Evolutionary conservation across 495 filamentous ascomycete genomes (phyloP).

Genomic region (Penicillium cosmopolitanum): DNA sequence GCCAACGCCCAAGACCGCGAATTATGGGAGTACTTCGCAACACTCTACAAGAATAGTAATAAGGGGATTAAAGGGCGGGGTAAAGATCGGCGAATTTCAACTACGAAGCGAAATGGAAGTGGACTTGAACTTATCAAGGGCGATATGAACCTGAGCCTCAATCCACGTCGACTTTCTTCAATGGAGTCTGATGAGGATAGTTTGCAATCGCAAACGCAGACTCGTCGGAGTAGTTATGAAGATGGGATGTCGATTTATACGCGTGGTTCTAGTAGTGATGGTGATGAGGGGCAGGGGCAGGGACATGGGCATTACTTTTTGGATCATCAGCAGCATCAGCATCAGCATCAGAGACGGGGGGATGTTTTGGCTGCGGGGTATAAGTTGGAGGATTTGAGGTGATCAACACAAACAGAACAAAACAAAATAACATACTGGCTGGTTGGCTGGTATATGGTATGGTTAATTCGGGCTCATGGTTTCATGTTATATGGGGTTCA

Average conservation of each 20-base stretch:
- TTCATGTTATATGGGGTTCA: background rate
- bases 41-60: slow-evolving; percentile 90
- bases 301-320: no score
- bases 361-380: no score
- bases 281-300: slow-evolving; percentile 24
- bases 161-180: slow-evolving; percentile 6
- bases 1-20: slow-evolving; percentile 73
- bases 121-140: slow-evolving; percentile 14
- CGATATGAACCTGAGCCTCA: slow-evolving; percentile 15
- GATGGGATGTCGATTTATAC: slow-evolving; percentile 38
- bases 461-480: background rate
- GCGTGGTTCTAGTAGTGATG: slow-evolving; percentile 40
- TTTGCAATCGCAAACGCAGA: slow-evolving; percentile 11
- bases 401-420: no score
- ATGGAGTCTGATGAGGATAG: slow-evolving; percentile 32
- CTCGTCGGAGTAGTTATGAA: slow-evolving; percentile 29
- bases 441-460: no score
- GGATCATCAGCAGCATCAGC: no score
- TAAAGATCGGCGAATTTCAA: slow-evolving; percentile 66
- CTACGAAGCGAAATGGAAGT: slow-evolving; percentile 28
- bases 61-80: slow-evolving; percentile 94
- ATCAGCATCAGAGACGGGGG: no score
- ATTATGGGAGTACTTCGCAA: slow-evolving; percentile 83
- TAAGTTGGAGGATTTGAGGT: no score
- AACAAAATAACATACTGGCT: no score